These are phyloP conservation scores for Monosporascus sp. DNA, from an alignment of 2,329 filamentous ascomycete species.

Conservation along the genomic window DNA sequence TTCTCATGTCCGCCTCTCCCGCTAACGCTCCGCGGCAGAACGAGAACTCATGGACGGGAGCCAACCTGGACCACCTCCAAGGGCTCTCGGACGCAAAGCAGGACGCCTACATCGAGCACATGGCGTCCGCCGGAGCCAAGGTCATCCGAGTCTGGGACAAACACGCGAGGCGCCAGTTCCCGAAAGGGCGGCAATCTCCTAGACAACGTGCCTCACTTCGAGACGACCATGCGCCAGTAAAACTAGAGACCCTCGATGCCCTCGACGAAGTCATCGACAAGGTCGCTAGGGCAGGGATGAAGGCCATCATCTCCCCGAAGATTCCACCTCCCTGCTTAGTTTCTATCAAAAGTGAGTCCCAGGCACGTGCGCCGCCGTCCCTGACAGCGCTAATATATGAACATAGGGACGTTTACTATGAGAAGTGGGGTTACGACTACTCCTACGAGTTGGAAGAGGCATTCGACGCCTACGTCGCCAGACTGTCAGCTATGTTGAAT, in stretches of 20 bases:
- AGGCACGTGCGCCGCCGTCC: no score
- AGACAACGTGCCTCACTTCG: constrained; percentile 12
- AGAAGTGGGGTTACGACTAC: no score
- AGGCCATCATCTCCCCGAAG: constrained; percentile 26
- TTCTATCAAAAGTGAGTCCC: constrained; percentile 14
- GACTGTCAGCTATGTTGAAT: no score
- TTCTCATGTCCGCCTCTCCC: background rate
- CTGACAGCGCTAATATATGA: no score
- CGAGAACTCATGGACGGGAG: constrained; percentile 20
- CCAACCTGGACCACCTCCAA: constrained; percentile 25
- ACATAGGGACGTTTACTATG: no score
- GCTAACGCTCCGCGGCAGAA: background rate
- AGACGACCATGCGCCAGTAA: constrained; percentile 19
- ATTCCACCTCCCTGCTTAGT: constrained; percentile 18
- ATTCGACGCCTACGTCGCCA: no score
- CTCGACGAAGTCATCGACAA: constrained; percentile 24
- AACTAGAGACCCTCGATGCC: constrained; percentile 21
- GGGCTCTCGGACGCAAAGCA: constrained; percentile 21
- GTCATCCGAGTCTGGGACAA: constrained; percentile 26
- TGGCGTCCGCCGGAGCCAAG: constrained; percentile 22
- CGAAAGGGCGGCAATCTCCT: constrained; percentile 23
- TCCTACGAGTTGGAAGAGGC: no score
- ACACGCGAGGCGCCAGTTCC: constrained; percentile 16
- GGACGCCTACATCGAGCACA: constrained; percentile 18
- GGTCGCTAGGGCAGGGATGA: constrained; percentile 22